phyloP scores from a whole-genome alignment of 2,329 filamentous ascomycete genomes.

The Calonectria ilicicola region DNA sequence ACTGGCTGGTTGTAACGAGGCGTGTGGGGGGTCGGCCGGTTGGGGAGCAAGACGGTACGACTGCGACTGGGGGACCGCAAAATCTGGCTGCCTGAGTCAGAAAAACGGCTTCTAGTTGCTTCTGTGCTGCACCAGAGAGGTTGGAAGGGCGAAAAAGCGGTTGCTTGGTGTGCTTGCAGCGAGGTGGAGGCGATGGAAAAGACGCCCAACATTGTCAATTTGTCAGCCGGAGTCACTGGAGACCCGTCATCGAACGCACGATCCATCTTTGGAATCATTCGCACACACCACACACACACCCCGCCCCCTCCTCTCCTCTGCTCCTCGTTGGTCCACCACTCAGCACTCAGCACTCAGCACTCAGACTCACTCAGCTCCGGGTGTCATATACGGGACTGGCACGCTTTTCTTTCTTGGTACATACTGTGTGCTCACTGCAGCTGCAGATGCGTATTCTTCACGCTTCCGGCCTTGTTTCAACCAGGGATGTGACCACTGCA shows the following conservation, averaged over 20 bases:
- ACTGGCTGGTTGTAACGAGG: conserved; percentile 3
- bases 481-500: neutral
- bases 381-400: neutral
- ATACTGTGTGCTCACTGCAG: conserved; percentile 1
- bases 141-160: conserved; percentile 17
- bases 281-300: too few species aligned
- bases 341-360: neutral
- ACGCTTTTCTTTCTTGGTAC: neutral
- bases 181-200: conserved; percentile 30
- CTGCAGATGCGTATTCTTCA: neutral
- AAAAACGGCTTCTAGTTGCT: conserved; percentile 46
- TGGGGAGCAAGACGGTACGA: conserved; percentile 12
- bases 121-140: conserved; percentile 28
- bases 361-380: neutral
- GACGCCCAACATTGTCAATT: conserved; percentile 34
- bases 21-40: conserved; percentile 5
- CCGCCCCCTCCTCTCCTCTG: neutral
- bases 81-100: conserved; percentile 52
- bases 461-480: neutral
- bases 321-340: neutral
- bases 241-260: conserved; percentile 1
- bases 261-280: conserved; percentile 15
- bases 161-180: conserved; percentile 14
- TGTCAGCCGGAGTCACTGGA: conserved; percentile 40
- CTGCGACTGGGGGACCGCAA: conserved; percentile 4